Percentiles rank a stretch among this genome's conserved stretches.
Evolutionary conservation across 2,329 filamentous ascomycete species (phyloP).

Genomic region (Ceratocystis smalleyi): DNA sequence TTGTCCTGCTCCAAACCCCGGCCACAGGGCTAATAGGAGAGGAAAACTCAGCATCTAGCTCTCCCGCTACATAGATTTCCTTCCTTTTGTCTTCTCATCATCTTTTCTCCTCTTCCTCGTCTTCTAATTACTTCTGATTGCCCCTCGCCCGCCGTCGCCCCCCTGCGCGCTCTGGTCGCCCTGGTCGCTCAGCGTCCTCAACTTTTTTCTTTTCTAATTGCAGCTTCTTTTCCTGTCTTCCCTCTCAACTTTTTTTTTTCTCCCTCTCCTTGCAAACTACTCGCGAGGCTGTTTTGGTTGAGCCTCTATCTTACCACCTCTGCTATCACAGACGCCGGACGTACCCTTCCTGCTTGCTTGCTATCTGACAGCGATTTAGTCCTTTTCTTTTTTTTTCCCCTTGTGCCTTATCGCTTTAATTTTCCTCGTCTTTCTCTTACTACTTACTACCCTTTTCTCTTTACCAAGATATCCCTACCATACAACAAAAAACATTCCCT

Average conservation of each 20-base stretch:
- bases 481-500: not conserved
- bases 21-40: not conserved
- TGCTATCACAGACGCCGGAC: not conserved
- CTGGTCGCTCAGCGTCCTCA: conserved; percentile 9
- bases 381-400: not conserved
- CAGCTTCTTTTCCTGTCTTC: not conserved
- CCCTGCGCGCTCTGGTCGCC: conserved; percentile 12
- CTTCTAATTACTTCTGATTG: not conserved
- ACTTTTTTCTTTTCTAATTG: not conserved
- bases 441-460: not conserved
- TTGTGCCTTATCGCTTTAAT: not conserved
- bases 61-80: not conserved
- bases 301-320: not conserved
- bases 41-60: not conserved
- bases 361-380: not conserved
- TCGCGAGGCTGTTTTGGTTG: not conserved
- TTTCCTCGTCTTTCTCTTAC: not conserved
- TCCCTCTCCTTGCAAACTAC: not conserved
- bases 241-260: not conserved
- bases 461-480: not conserved
- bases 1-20: not conserved
- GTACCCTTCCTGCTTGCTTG: not conserved
- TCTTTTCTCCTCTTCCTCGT: not conserved
- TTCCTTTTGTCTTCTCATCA: not conserved
- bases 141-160: not conserved